Percentiles rank a stretch among this genome's conserved stretches.
phyloP scores from a whole-genome alignment of 2,329 filamentous ascomycete genomes.

The Lachnellula hyalina region DNA sequence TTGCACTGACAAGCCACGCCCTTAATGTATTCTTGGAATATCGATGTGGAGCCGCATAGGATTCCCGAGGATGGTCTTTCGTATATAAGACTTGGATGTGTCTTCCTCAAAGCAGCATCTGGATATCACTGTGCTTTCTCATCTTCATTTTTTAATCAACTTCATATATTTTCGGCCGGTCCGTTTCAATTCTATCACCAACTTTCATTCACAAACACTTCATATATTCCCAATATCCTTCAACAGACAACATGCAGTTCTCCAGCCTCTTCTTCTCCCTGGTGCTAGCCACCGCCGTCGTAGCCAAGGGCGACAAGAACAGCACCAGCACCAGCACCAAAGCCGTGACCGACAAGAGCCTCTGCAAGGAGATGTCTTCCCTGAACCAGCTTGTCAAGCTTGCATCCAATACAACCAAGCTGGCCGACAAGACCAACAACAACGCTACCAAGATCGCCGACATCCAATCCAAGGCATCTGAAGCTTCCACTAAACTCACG shows the following conservation, averaged over 20 bases:
- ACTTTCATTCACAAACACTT: conserved; percentile 4
- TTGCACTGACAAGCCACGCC: not conserved
- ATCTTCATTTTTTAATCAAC: conserved; percentile 9
- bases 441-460: conserved; percentile 34
- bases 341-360: conserved; percentile 26
- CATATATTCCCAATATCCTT: conserved; percentile 9
- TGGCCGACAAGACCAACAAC: conserved; percentile 31
- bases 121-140: conserved; percentile 13
- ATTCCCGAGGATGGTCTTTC: not conserved
- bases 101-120: conserved; percentile 13
- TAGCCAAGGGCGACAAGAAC: conserved; percentile 29
- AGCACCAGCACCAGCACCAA: conserved; percentile 18
- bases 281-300: conserved; percentile 19
- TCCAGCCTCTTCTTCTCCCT: conserved; percentile 21
- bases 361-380: conserved; percentile 32
- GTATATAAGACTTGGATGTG: conserved; percentile 3
- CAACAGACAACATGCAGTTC: conserved; percentile 24
- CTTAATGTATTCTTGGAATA: not conserved
- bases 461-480: conserved; percentile 35
- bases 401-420: conserved; percentile 34
- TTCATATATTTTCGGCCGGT: conserved; percentile 20
- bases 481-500: conserved; percentile 28
- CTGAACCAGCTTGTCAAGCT: conserved; percentile 30
- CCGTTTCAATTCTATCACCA: conserved; percentile 16
- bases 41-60: conserved; percentile 3